phyloP scores from a whole-genome alignment of 2,329 filamentous ascomycete genomes.

The Fonsecaea pedrosoi region DNA sequence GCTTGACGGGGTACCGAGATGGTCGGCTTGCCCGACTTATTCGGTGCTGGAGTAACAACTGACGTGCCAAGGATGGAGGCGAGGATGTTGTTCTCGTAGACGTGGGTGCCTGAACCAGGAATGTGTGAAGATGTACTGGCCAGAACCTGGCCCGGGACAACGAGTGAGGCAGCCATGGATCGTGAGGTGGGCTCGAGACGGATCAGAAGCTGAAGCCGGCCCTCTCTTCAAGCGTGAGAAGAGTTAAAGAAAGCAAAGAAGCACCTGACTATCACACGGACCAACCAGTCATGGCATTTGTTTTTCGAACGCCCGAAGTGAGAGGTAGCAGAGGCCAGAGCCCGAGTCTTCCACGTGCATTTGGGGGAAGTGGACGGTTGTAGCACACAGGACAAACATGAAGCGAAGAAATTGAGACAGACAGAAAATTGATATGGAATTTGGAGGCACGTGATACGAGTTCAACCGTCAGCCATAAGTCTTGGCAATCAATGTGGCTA shows the following conservation, averaged over 20 bases:
- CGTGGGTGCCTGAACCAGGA: slow-evolving; percentile 82
- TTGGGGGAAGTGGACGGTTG: no score
- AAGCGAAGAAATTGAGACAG: no score
- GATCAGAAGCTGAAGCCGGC: not conserved
- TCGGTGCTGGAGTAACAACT: slow-evolving; percentile 56
- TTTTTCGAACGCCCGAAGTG: no score
- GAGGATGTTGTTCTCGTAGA: slow-evolving; percentile 75
- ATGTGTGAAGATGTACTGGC: slow-evolving; percentile 70
- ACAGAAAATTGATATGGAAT: no score
- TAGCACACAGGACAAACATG: no score
- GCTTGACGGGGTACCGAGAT: slow-evolving; percentile 43
- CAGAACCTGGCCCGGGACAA: slow-evolving; percentile 75
- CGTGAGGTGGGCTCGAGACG: not conserved
- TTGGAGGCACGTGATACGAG: no score
- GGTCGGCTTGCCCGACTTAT: slow-evolving; percentile 45
- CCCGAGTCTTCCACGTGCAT: no score
- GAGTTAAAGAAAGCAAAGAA: not conserved
- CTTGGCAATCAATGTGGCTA: no score
- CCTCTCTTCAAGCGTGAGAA: not conserved
- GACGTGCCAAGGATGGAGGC: slow-evolving; percentile 82
- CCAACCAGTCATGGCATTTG: no score
- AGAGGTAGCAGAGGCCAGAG: no score
- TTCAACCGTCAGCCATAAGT: no score
- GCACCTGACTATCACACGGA: not conserved
- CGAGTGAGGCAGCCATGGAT: slow-evolving; percentile 25